A percentile compares a stretch with the other conserved stretches of the same genome.
Evolutionary conservation across 139 green algal species (phyloP).

Genomic region (Astrephomene gubernaculifera): DNA sequence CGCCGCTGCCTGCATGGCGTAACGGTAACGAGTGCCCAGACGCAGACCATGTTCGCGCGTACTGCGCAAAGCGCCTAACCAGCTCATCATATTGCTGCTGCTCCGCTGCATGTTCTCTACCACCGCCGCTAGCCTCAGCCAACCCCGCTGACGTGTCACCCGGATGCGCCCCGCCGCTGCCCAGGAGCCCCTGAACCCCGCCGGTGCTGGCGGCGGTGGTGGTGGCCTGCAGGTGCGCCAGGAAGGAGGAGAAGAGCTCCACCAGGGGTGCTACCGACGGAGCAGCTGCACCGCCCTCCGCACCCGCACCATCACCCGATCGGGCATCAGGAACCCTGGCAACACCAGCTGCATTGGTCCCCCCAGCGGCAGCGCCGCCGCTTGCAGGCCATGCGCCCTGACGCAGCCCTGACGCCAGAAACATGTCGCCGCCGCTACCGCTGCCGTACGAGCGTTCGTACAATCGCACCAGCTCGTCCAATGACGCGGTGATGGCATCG

Average conservation of each 20-base stretch:
- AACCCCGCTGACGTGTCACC: too few species aligned
- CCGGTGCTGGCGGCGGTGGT: too few species aligned
- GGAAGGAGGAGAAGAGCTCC: conserved; percentile 48
- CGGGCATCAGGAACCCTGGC: conserved; percentile 4
- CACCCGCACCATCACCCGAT: background rate
- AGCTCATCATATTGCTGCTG: conserved; percentile 6
- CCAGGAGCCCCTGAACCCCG: background rate
- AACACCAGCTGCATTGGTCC: background rate
- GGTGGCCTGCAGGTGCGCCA: conserved; percentile 31
- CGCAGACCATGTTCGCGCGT: background rate
- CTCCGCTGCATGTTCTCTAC: too few species aligned
- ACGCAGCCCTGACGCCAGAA: too few species aligned
- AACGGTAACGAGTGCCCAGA: too few species aligned
- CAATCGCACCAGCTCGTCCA: conserved; percentile 33
- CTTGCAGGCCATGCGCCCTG: background rate
- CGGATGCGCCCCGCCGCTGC: background rate
- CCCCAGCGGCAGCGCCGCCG: background rate
- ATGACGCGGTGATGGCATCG: background rate
- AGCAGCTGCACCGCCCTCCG: too few species aligned
- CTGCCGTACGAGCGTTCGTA: background rate
- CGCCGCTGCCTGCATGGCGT: background rate
- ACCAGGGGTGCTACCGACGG: conserved; percentile 38
- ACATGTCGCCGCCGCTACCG: background rate
- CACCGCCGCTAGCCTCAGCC: too few species aligned
- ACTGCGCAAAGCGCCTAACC: conserved; percentile 33